Evolutionary conservation across 2,329 filamentous ascomycete species (phyloP), one percentile per base, ranked within the genome.

Genomic region (Celoporthe dispersa): DNA sequence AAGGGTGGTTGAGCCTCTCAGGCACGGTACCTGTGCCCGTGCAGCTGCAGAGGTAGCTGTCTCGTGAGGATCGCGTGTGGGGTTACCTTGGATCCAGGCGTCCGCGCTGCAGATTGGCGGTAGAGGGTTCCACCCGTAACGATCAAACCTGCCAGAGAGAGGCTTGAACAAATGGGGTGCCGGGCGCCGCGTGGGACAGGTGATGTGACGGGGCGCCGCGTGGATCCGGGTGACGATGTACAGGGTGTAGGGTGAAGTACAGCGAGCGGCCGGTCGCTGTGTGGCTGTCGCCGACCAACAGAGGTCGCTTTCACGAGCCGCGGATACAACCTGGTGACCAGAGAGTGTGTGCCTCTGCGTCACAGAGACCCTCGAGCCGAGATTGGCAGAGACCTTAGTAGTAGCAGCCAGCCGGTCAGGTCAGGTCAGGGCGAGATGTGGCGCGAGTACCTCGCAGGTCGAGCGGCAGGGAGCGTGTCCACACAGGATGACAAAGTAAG

Each of bases 191-290:
- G 67, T 67, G 68, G 60, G 67, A 71, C 67, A 66, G 68, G 66
- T 64, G 67, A 71, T 71, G 60, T 71, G 70, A 69, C 67, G 62
- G 67, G 67, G 55, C 70, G 65, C 35, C 28, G 67, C 70, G 67
- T 66, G 70, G 57, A 68, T 68, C 67, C 55, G 55, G 57, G 62
- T 65, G 68, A 71, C 60, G 64, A 48, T 67, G 37, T 68, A 64
- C 67, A 64, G 67, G 67, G 67, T 67, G 53, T 55, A 28, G 48
- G 48, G 48, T 55, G 51, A 31, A 31, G 67, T 53, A 71, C 69
- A 48, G 44, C n/a, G 14, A 62, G 70, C 67, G 70, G 67, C 67
- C 64, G 35, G 59, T 64, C 25, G 39, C n/a, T 51, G 48, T 35
- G 39, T 66, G 62, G 16, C 48, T 55, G 70, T 61, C 39, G 69